Evolutionary conservation across 768 basidiomycete genomes (phyloP).

Genomic region (Boletus rubropictus): DNA sequence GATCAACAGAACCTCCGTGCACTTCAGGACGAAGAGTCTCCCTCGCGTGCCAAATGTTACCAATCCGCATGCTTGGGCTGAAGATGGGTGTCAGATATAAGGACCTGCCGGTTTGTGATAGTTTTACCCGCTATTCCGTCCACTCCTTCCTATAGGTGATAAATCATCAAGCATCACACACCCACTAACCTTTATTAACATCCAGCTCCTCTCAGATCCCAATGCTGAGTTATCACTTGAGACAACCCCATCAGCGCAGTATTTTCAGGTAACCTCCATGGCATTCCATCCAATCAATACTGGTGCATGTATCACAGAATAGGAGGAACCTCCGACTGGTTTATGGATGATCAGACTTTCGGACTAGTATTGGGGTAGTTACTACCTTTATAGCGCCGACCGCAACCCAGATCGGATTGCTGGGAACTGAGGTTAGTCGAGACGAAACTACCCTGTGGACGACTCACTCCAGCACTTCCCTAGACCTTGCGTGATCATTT

Average conservation of each 20-base stretch:
- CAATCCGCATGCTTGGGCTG: not conserved
- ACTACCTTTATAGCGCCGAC: not conserved
- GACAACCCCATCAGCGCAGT: not conserved
- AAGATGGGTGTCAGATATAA: slow-evolving; percentile 2
- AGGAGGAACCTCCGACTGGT: too few relatives aligned
- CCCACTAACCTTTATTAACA: not conserved
- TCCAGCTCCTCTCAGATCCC: not conserved
- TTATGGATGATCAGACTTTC: not conserved
- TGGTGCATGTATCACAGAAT: slow-evolving; percentile 3
- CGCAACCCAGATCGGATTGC: not conserved
- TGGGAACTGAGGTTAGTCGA: not conserved
- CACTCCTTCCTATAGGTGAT: not conserved
- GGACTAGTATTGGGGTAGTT: not conserved
- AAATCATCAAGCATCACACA: not conserved
- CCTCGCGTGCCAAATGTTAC: too few relatives aligned
- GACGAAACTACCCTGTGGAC: not conserved
- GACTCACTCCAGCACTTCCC: not conserved
- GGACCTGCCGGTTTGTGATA: too few relatives aligned
- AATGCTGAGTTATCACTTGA: not conserved
- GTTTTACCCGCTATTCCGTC: too few relatives aligned
- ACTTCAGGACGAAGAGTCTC: not conserved
- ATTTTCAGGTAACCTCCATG: not conserved
- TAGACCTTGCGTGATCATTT: not conserved
- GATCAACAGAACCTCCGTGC: too few relatives aligned
- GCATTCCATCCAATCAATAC: not conserved